phyloP scores from a whole-genome alignment of 2,329 filamentous ascomycete species.

The Xylariaceae sp. region DNA sequence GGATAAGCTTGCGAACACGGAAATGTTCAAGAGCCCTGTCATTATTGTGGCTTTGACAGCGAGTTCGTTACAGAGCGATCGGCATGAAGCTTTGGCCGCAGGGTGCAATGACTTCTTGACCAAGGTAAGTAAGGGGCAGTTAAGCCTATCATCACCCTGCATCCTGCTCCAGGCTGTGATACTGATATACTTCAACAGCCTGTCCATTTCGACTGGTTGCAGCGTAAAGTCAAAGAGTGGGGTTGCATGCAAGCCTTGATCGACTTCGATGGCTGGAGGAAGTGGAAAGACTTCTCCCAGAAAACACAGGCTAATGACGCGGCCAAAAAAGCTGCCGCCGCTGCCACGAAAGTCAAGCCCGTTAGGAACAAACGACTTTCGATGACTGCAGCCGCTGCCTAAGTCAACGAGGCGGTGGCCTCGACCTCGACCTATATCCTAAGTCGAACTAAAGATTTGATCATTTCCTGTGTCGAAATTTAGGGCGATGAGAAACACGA shows the following conservation, averaged over 20 bases:
- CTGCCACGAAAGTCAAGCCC: conserved; percentile 30
- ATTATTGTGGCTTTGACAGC: conserved; percentile 97
- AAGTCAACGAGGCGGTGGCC: too few species aligned
- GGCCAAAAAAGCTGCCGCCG: conserved; percentile 37
- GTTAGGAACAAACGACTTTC: conserved; percentile 44
- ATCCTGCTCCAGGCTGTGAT: not conserved
- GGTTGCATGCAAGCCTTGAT: conserved; percentile 99
- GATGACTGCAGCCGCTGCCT: conserved; percentile 29
- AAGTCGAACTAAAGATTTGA: too few species aligned
- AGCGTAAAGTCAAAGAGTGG: conserved; percentile 98
- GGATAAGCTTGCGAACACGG: conserved; percentile 64
- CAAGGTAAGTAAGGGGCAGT: conserved; percentile 61
- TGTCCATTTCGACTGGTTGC: conserved; percentile 95
- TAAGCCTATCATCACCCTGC: not conserved
- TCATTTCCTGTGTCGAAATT: too few species aligned
- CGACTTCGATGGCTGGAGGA: conserved; percentile 96
- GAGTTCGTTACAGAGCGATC: conserved; percentile 88
- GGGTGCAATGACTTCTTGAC: conserved; percentile 98
- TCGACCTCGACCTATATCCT: too few species aligned
- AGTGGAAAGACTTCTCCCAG: conserved; percentile 82
- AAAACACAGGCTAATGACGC: conserved; percentile 42
- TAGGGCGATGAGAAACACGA: too few species aligned
- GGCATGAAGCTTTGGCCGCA: conserved; percentile 89
- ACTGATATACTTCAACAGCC: conserved; percentile 53
- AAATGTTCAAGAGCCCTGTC: conserved; percentile 89